Evolutionary conservation across 441 rosid genomes (phyloP).

Genomic region (Brassica balearica): DNA sequence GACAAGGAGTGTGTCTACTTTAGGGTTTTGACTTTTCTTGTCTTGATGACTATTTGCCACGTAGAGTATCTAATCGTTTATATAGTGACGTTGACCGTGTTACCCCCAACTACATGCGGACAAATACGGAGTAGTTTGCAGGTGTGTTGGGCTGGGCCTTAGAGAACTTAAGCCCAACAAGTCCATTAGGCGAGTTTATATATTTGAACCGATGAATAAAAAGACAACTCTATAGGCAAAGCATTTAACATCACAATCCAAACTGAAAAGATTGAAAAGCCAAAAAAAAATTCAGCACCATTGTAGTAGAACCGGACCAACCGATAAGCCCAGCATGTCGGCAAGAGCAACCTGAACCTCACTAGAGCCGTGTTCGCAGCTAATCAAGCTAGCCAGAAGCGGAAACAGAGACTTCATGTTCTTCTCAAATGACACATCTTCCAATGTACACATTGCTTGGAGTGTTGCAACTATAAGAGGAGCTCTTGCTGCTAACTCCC

Average conservation of each 20-base stretch:
- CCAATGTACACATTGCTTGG: slow-evolving; percentile 84
- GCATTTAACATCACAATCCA: slow-evolving; percentile 30
- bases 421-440: slow-evolving; percentile 78
- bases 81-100: not conserved
- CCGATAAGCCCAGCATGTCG: slow-evolving; percentile 86
- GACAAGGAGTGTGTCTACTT: not conserved
- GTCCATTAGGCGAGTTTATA: not conserved
- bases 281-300: slow-evolving; percentile 61
- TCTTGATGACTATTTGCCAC: slow-evolving; percentile 13
- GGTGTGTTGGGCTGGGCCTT: slow-evolving; percentile 6
- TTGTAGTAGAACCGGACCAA: slow-evolving; percentile 86
- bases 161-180: slow-evolving; percentile 2
- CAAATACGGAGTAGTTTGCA: not conserved
- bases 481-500: slow-evolving; percentile 96
- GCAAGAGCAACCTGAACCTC: slow-evolving; percentile 95
- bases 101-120: not conserved
- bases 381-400: slow-evolving; percentile 75
- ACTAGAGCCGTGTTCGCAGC: slow-evolving; percentile 92
- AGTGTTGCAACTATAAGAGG: slow-evolving; percentile 92
- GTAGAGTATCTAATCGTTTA: not conserved
- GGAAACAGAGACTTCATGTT: slow-evolving; percentile 76
- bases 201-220: slow-evolving; percentile 10
- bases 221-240: slow-evolving; percentile 29
- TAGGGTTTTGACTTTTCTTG: slow-evolving; percentile 18
- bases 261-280: slow-evolving; percentile 5